Conservation (phyloP, 108 stramenopile genomes). For the Skeletonema potamos region DNA sequence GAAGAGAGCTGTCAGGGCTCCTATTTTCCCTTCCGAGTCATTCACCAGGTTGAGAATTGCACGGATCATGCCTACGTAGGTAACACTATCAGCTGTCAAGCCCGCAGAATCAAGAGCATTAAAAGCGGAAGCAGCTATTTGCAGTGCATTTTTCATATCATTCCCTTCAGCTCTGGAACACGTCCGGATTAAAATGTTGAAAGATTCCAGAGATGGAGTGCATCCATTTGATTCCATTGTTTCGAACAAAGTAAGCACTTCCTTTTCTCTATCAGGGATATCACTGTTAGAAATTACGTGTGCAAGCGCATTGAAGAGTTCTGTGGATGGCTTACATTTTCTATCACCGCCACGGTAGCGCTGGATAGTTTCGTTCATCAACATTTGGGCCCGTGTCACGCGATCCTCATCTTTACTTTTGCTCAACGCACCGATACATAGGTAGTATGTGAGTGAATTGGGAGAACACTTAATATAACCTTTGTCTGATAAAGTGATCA, state of each 20-base stretch:
- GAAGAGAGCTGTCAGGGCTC: conserved; percentile 20
- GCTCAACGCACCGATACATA: conserved; percentile 39
- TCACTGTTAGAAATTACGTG: conserved; percentile 19
- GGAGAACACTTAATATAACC: conserved; percentile 31
- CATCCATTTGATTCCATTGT: conserved; percentile 37
- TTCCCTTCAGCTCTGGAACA: conserved; percentile 18
- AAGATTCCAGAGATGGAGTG: conserved; percentile 28
- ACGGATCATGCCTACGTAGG: conserved; percentile 41
- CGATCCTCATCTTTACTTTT: conserved; percentile 17
- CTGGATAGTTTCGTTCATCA: conserved; percentile 31
- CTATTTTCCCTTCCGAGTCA: conserved; percentile 14
- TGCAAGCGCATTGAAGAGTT: conserved; percentile 26
- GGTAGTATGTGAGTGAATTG: conserved; percentile 22
- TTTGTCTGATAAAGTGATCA: conserved; percentile 22
- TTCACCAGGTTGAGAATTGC: conserved; percentile 24
- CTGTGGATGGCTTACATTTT: conserved; percentile 13
- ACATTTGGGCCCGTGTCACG: conserved; percentile 8
- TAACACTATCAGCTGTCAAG: conserved; percentile 33
- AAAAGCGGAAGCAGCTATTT: conserved; percentile 32
- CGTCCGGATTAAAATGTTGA: conserved; percentile 43
- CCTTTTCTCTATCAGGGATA: conserved; percentile 4
- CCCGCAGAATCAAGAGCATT: conserved; percentile 26
- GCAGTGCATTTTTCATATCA: conserved; percentile 23
- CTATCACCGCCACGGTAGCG: conserved; percentile 21
- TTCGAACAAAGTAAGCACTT: conserved; percentile 29